Base-by-base conservation (phyloP, 2,329 filamentous ascomycete species). In the Whalleya microplaca region DNA sequence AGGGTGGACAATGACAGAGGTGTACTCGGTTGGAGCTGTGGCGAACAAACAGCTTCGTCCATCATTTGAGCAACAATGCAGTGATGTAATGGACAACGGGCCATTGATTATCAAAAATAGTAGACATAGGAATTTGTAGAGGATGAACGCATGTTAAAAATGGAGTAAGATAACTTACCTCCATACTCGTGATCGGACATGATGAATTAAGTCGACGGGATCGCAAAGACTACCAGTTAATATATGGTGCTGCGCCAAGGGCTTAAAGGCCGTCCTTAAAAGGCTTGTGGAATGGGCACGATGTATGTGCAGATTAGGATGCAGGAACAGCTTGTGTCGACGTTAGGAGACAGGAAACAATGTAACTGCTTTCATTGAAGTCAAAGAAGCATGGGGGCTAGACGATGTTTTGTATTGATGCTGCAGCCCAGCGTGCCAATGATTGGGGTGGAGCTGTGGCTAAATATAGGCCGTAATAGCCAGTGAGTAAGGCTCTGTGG, bases 121-220 rank as follows among this genome's bases (percentile, higher is more conserved):
- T n/a, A 1, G 14, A 37, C 16, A n/a, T n/a, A 45, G 43, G 20
- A 12, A 8, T 45, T 45, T 21, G 20, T 6, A 46, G 27, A 41
- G 3, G 18, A 16, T 21, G 41, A 46, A 42, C 23, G 9, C 16
- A 29, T 18, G 42, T 29, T 41, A 47, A 19, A 16, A n/a, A 5
- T 23, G 40, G 47, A 42, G 29, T 48, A 47, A 56, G 44, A 43
- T 14, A 41, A 76, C 84, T 75, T 70, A 86, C 85, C 81, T 74
- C 79, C 81, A 75, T 87, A 85, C 71, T 88, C 85, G 72, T 86
- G 82, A 67, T 88, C 85, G 55, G 85, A 88, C 85, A 88, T 88
- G 60, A 45, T 75, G 68, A 50, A 51, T n/a, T 51, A 18, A 42
- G 23, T 48, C 19, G 43, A 49, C 32, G 21, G 9, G 16, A 45